Evolutionary conservation across 768 basidiomycete genomes (phyloP), one percentile per base, ranked within the genome.

Genomic region (Imleria badia): DNA sequence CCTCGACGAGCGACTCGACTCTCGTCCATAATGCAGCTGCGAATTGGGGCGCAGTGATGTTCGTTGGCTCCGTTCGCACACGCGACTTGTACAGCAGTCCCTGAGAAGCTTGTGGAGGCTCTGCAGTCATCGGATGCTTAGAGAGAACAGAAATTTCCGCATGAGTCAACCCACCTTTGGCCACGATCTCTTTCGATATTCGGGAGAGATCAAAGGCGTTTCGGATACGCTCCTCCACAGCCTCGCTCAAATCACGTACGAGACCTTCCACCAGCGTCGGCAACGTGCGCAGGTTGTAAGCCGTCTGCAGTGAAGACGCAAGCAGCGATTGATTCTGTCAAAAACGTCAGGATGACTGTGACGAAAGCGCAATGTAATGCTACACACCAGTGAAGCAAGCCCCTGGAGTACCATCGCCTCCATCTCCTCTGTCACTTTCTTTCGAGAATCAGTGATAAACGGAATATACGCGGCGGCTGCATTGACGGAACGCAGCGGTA

Each of bases 281-380:
- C 12, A 99, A 78, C 15, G 91, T 81, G 29, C 88, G 81, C 14
- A 99, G 81, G 67, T 98, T 99, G 72, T 93, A 90, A 5, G 96
- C 94, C 2, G 94, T 98, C 76, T 98, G 97, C 13, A 99, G 78
- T 0, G 96, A 93, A 1, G 93, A 94, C 0, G 95, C 93, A 1
- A 99, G 80, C 17, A 96, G 73, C 2, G 93, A 84, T 73, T 92
- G 94, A 64, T 98, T 90, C 94, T 97, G 22, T 42, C 59, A 36
- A 51, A 17, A 19, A 19, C 13, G 13, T 60, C 45, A 43, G 29
- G 4, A 41, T 12, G 14, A 1, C 7, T 1, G 33, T n/a, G n/a
- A 29, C 36, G 8, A 36, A n/a, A 15, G 11, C 36, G 19, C 12
- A 23, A 40, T 12, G 29, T 41, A n/a, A 40, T 17, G 47, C 14